A percentile compares a stretch with the other conserved stretches of the same genome.
These are phyloP conservation scores for Nematocida displodere DNA, from an alignment of 371 early-diverging fungal genomes.

Conservation along the genomic window DNA sequence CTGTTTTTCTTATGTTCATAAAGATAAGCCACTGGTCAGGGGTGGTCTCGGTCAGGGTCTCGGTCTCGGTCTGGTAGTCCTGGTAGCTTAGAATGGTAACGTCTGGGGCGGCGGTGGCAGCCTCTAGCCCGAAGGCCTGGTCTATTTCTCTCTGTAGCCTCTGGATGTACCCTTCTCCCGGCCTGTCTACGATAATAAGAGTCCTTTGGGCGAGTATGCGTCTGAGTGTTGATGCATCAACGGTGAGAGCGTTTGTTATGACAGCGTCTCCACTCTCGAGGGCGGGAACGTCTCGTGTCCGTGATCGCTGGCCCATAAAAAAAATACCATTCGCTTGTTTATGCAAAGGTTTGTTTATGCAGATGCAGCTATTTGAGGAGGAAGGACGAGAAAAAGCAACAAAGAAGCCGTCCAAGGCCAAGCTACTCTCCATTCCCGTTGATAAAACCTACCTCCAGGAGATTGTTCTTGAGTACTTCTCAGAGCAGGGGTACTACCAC, in stretches of 20 bases:
- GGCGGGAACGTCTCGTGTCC: conserved; percentile 16
- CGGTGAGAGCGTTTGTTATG: background rate
- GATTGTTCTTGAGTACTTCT: conserved; percentile 10
- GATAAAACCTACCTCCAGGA: conserved; percentile 9
- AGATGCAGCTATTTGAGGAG: background rate
- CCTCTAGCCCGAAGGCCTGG: background rate
- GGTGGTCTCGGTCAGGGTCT: background rate
- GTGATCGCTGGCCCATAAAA: conserved; percentile 26
- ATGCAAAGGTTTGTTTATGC: too few species aligned
- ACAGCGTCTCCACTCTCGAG: conserved; percentile 25
- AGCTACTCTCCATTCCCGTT: background rate
- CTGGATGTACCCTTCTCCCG: background rate
- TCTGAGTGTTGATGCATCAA: conserved; percentile 1
- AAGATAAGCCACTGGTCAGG: background rate
- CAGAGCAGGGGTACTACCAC: conserved; percentile 32
- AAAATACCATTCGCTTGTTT: conserved; percentile 25
- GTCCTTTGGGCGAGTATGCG: background rate
- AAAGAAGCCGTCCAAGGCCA: background rate
- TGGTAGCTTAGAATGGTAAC: too few species aligned
- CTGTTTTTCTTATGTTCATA: conserved; percentile 24
- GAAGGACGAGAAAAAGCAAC: conserved; percentile 9
- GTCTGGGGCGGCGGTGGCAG: too few species aligned
- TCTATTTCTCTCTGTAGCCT: background rate
- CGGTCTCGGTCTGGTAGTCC: background rate
- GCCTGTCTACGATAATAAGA: conserved; percentile 32